A percentile compares a stretch with the other conserved stretches of the same genome.
phyloP scores from a whole-genome alignment of 305 asterid genomes.

The Plantago lanceolata region DNA sequence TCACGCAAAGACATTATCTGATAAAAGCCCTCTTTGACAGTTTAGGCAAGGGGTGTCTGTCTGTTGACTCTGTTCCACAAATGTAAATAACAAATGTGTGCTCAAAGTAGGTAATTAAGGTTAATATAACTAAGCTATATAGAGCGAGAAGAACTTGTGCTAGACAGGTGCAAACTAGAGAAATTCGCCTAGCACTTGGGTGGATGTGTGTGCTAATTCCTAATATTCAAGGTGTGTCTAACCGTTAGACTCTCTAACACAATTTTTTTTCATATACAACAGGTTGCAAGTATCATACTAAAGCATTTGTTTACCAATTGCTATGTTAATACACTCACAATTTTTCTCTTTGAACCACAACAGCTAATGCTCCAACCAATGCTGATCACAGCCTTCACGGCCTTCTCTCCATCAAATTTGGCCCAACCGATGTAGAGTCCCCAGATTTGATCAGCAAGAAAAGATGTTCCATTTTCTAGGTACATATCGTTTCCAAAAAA shows the following conservation, averaged over 20 bases:
- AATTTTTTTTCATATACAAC: too few relatives aligned
- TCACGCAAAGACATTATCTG: too few relatives aligned
- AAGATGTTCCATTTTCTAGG: conserved; percentile 43
- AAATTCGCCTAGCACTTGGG: background rate
- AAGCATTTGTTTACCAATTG: background rate
- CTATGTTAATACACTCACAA: conserved; percentile 43
- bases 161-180: too few relatives aligned
- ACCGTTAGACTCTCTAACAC: too few relatives aligned
- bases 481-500: background rate
- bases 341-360: conserved; percentile 41
- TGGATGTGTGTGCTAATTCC: background rate
- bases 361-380: conserved; percentile 50
- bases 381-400: conserved; percentile 55
- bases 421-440: conserved; percentile 84
- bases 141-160: too few relatives aligned
- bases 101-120: too few relatives aligned
- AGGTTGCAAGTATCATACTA: background rate
- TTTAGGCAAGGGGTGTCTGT: too few relatives aligned
- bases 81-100: too few relatives aligned
- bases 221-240: background rate
- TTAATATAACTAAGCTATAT: too few relatives aligned
- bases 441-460: conserved; percentile 66
- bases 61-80: too few relatives aligned
- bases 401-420: conserved; percentile 37
- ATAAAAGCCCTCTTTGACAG: too few relatives aligned